phyloP scores from a whole-genome alignment of 805 yeast genomes.

The Dipodascopsis uninucleata region DNA sequence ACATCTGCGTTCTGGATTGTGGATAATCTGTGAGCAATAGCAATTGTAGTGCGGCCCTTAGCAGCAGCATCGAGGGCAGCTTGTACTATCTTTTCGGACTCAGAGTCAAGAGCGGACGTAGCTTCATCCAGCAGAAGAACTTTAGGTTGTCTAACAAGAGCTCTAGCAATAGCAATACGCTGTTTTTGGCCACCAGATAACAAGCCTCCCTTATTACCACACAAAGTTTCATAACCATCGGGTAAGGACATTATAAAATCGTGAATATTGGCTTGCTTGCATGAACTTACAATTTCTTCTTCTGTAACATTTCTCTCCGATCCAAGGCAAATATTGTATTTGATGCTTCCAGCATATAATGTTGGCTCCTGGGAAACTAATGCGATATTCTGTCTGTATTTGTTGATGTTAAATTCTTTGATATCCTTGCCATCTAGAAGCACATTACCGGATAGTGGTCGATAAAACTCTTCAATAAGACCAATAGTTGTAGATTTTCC shows the following conservation, averaged over 20 bases:
- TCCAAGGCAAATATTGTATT: conserved; percentile 56
- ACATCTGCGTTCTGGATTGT: conserved; percentile 53
- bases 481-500: conserved; percentile 62
- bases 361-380: conserved; percentile 64
- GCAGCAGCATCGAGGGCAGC: conserved; percentile 57
- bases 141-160: conserved; percentile 53
- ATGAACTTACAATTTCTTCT: conserved; percentile 47
- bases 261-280: conserved; percentile 53
- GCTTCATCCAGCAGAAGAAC: conserved; percentile 57
- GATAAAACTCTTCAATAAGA: conserved; percentile 51
- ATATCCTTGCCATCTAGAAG: conserved; percentile 52
- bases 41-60: conserved; percentile 58
- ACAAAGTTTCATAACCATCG: conserved; percentile 56
- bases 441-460: conserved; percentile 48
- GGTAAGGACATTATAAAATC: conserved; percentile 55
- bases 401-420: conserved; percentile 46
- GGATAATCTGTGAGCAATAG: conserved; percentile 70
- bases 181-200: conserved; percentile 65
- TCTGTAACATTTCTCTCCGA: conserved; percentile 38
- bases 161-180: conserved; percentile 60
- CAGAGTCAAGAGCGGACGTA: conserved; percentile 50
- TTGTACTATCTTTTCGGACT: conserved; percentile 65
- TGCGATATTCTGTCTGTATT: conserved; percentile 51
- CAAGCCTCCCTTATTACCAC: conserved; percentile 48
- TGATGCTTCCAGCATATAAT: conserved; percentile 52